Percentiles rank a stretch among this genome's conserved stretches.
Evolutionary conservation across 1,139 yeast species (phyloP).

Genomic region (Yamadazyma buinensis): DNA sequence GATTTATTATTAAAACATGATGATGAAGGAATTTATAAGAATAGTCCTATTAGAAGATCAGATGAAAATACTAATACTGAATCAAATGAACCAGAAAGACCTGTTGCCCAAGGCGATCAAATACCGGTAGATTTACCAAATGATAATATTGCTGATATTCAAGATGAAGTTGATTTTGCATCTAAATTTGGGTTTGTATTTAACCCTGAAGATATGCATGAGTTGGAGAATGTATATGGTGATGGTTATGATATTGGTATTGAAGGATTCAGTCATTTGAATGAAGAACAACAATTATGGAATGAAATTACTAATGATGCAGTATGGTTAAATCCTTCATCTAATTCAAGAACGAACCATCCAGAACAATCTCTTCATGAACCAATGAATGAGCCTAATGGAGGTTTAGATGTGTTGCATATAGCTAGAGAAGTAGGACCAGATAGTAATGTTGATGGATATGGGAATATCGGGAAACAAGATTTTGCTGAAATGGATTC

Average conservation of each 20-base stretch:
- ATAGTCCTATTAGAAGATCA: background rate
- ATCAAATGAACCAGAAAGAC: background rate
- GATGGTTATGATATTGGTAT: slow-evolving; percentile 36
- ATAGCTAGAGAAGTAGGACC: slow-evolving; percentile 6
- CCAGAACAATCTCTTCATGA: slow-evolving; percentile 1
- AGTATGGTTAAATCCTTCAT: slow-evolving; percentile 49
- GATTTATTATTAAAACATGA: slow-evolving; percentile 56
- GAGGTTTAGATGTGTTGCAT: slow-evolving; percentile 8
- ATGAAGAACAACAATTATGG: slow-evolving; percentile 66
- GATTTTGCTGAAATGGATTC: slow-evolving; percentile 35
- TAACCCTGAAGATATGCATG: slow-evolving; percentile 12
- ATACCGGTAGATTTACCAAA: background rate
- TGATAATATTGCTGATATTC: background rate
- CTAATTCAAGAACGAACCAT: background rate
- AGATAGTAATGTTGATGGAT: slow-evolving; percentile 14
- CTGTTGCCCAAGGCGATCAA: background rate
- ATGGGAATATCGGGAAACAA: slow-evolving; percentile 36
- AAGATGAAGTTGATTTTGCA: background rate
- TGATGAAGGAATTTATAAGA: slow-evolving; percentile 30
- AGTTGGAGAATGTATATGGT: slow-evolving; percentile 28
- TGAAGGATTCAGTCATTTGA: slow-evolving; percentile 42
- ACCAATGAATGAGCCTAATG: slow-evolving; percentile 3
- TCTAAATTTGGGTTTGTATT: slow-evolving; percentile 8
- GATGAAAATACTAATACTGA: background rate
- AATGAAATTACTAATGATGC: slow-evolving; percentile 72